Base-by-base conservation (phyloP, 2,329 filamentous ascomycete genomes). In the Nemania serpens region DNA sequence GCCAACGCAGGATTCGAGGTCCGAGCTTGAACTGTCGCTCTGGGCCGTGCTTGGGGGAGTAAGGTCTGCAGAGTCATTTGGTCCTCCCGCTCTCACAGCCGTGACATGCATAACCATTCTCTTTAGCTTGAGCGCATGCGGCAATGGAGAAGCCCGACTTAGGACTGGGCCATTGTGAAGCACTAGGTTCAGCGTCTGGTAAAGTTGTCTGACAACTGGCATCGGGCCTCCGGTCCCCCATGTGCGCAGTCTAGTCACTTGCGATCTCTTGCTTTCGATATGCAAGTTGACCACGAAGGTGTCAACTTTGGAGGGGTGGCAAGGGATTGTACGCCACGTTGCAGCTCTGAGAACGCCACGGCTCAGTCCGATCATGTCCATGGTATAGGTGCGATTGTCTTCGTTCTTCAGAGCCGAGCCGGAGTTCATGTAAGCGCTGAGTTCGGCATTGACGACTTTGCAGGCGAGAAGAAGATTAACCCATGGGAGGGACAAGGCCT, bases 121-220 rank as follows among this genome's bases (percentile, higher is more conserved):
- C 25, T 29, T 29, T 7, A 29, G 25, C 25, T 29, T 29, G 4
- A 29, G 25, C 7, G 25, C 4, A 29, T 7, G 25, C 25, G 25
- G 39, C 13, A 42, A 13, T 5, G 39, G 17, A 42, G 17, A 42
- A 4, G 25, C 12, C 13, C 55, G 45, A 22, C 39, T 17, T 11
- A 58, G 46, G 3, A 58, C 33, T 15, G 47, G 47, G 5, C 55
- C 55, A 37, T 58, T 51, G 9, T 58, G 47, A 10, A 51, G 39
- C 12, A 37, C 10, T 3, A 51, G 39, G 29, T 58, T 45, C 20
- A 51, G n/a, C 15, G 47, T 58, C 37, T 57, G 47, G 11, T 58
- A 58, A 3, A 58, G 47, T 29, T 58, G 20, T 25, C 46, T 43
- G 37, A 51, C 18, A 29, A 58, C 17, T 43, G 37, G 55, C n/a